These are phyloP conservation scores for Narthecium ossifragum DNA, from an alignment of 106 monocot genomes.

Conservation along the genomic window DNA sequence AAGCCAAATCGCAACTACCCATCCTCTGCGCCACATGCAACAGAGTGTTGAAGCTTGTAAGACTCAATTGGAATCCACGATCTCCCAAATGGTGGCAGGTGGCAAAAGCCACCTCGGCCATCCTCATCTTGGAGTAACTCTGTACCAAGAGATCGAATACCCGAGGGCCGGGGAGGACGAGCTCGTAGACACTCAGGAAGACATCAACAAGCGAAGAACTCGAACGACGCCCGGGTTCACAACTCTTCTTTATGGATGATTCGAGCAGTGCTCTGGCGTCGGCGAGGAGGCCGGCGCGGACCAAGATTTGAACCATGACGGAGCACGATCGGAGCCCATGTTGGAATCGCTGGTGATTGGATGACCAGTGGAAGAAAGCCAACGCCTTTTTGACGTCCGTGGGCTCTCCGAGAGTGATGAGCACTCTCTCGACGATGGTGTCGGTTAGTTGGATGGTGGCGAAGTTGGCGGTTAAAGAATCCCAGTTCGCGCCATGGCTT, in stretches of 20 bases:
- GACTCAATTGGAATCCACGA: constrained; percentile 26
- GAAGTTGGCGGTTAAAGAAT: constrained; percentile 4
- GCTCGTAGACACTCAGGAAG: constrained; percentile 33
- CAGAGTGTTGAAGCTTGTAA: constrained; percentile 51
- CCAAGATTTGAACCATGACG: constrained; percentile 47
- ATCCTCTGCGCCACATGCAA: constrained; percentile 40
- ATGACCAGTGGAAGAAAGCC: constrained; percentile 59
- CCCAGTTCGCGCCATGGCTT: constrained; percentile 9
- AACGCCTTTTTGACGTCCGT: constrained; percentile 32
- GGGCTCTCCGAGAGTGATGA: constrained; percentile 30
- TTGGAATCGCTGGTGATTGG: constrained; percentile 3
- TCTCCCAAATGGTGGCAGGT: constrained; percentile 38
- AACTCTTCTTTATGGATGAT: background rate
- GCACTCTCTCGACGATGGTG: constrained; percentile 16
- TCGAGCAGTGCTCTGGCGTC: constrained; percentile 39
- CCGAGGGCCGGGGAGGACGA: constrained; percentile 25
- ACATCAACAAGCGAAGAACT: constrained; percentile 24
- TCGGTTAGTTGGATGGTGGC: background rate
- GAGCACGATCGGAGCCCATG: constrained; percentile 37
- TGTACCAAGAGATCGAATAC: constrained; percentile 68
- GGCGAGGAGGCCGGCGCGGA: constrained; percentile 26
- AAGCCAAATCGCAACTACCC: constrained; percentile 24
- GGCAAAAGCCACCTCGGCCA: constrained; percentile 38
- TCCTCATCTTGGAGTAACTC: constrained; percentile 37
- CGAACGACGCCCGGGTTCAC: background rate